phyloP scores from a whole-genome alignment of 129 eudicot genomes.

The Flaveria brownii region DNA sequence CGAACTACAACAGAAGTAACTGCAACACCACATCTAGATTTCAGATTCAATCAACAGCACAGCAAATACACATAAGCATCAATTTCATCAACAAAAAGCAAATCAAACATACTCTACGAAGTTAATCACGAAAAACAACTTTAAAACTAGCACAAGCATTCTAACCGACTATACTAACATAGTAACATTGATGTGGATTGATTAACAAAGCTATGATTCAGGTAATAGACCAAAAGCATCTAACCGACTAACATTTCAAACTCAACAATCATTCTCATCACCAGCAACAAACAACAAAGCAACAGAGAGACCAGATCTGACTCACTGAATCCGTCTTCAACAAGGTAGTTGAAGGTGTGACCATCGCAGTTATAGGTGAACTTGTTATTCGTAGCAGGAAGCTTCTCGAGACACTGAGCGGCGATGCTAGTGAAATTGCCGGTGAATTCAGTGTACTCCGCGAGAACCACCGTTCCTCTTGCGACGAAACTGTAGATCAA shows the following conservation, averaged over 20 bases:
- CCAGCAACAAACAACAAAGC: constrained; percentile 1
- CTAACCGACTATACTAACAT: no score
- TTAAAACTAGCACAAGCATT: no score
- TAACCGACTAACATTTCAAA: constrained; percentile 10
- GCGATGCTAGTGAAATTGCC: constrained; percentile 92
- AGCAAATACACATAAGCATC: not conserved
- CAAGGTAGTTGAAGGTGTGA: constrained; percentile 98
- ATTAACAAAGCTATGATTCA: not conserved
- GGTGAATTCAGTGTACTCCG: constrained; percentile 87
- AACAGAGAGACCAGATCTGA: constrained; percentile 32
- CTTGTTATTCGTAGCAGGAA: constrained; percentile 88
- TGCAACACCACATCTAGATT: constrained; percentile 15
- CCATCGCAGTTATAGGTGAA: constrained; percentile 93
- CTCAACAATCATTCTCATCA: not conserved
- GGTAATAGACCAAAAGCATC: not conserved
- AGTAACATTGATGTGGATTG: no score
- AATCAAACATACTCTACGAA: constrained; percentile 23
- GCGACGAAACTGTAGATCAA: constrained; percentile 98
- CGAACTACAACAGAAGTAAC: constrained; percentile 23
- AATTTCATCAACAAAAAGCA: constrained; percentile 10
- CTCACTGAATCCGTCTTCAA: constrained; percentile 83
- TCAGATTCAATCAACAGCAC: constrained; percentile 14
- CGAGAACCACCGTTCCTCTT: constrained; percentile 80
- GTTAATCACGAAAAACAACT: not conserved
- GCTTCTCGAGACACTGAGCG: constrained; percentile 90